Conservation (phyloP, 352 stramenopile genomes). For the Globisporangium lucens region DNA sequence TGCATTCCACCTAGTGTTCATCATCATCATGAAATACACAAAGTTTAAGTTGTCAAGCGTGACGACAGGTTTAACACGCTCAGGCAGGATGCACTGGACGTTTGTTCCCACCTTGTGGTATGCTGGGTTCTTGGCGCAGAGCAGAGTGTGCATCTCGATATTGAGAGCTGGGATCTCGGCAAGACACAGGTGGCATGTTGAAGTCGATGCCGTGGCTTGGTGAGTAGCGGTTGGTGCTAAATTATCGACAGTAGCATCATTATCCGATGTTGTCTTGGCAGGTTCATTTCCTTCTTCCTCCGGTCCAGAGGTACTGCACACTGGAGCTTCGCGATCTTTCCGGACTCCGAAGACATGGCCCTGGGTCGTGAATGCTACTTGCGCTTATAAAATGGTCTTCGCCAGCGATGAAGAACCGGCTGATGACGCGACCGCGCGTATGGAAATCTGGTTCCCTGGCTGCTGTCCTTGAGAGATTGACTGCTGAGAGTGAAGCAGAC, state of each 20-base stretch:
- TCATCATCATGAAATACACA: neutral
- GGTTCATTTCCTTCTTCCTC: neutral
- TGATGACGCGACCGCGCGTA: neutral
- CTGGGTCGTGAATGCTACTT: slow-evolving; percentile 22
- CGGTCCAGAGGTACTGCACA: neutral
- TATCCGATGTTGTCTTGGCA: neutral
- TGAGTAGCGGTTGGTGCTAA: neutral
- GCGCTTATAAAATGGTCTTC: slow-evolving; percentile 20
- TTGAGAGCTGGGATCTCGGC: slow-evolving; percentile 27
- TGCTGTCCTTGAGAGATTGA: neutral
- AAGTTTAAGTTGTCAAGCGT: too few relatives aligned
- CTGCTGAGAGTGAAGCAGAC: neutral
- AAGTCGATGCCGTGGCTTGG: neutral
- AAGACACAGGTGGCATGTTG: slow-evolving; percentile 31
- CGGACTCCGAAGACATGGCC: slow-evolving; percentile 23
- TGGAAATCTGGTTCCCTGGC: neutral
- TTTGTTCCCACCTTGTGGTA: slow-evolving; percentile 50
- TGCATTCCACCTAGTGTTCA: slow-evolving; percentile 35
- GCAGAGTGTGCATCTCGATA: slow-evolving; percentile 38
- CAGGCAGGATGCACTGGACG: neutral
- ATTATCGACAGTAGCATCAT: neutral
- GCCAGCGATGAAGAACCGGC: slow-evolving; percentile 14
- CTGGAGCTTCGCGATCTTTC: too few relatives aligned
- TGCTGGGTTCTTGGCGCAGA: slow-evolving; percentile 37
- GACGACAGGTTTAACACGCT: too few relatives aligned